These are phyloP conservation scores for Cyamopsis tetragonoloba DNA, from an alignment of 306 rosid genomes.

Conservation along the genomic window DNA sequence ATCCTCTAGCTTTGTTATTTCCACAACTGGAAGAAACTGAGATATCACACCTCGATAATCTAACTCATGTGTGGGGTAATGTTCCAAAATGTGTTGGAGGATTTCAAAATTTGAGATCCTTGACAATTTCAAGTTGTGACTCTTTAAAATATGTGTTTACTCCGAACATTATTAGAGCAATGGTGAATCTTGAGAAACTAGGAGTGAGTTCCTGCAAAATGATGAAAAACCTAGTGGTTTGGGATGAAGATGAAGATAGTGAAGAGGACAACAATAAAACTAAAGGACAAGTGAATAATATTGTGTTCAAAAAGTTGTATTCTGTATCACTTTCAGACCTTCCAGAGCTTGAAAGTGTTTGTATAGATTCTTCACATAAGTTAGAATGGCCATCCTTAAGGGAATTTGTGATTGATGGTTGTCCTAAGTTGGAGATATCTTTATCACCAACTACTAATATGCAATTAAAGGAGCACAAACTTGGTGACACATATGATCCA, in stretches of 20 bases:
- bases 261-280: not conserved
- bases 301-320: constrained; percentile 10
- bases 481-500: too few species aligned
- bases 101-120: constrained; percentile 26
- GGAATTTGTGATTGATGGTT: constrained; percentile 23
- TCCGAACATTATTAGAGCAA: constrained; percentile 6
- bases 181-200: constrained; percentile 11
- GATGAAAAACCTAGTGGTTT: constrained; percentile 9
- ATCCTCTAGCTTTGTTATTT: not conserved
- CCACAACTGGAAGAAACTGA: constrained; percentile 18
- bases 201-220: not conserved
- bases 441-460: too few species aligned
- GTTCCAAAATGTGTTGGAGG: constrained; percentile 22
- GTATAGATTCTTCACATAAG: not conserved
- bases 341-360: constrained; percentile 8
- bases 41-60: constrained; percentile 1
- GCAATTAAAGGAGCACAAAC: too few species aligned
- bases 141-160: constrained; percentile 3
- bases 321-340: constrained; percentile 20
- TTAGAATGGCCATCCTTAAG: constrained; percentile 12
- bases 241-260: not conserved
- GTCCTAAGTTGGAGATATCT: constrained; percentile 11
- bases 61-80: constrained; percentile 20
- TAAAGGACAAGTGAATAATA: too few species aligned
- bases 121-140: constrained; percentile 15